phyloP scores from a whole-genome alignment of 2,329 filamentous ascomycete species.

The Botrytis aclada region DNA sequence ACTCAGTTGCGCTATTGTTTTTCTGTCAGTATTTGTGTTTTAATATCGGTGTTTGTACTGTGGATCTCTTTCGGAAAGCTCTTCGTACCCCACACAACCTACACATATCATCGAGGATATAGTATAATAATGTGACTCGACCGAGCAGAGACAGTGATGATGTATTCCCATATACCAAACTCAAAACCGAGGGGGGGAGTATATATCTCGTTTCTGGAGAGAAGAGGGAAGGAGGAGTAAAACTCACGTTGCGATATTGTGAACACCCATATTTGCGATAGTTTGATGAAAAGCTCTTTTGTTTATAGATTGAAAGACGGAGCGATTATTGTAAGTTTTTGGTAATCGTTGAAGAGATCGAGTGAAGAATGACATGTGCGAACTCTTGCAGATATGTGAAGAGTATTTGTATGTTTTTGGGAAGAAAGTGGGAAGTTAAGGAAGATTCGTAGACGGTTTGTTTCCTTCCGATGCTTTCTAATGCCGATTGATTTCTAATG shows the following conservation, averaged over 20 bases:
- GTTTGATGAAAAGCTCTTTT: conserved; percentile 40
- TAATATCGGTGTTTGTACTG: neutral
- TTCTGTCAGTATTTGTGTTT: conserved; percentile 25
- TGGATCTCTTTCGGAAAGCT: neutral
- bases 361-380: conserved; percentile 26
- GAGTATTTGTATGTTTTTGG: conserved; percentile 1
- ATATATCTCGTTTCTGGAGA: neutral
- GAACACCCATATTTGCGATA: conserved; percentile 45
- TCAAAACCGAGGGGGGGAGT: neutral
- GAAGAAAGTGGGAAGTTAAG: neutral
- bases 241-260: conserved; percentile 43
- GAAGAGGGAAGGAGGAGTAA: neutral
- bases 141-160: neutral
- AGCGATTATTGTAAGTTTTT: conserved; percentile 12
- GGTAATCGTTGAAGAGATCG: conserved; percentile 23
- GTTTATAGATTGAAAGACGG: conserved; percentile 4
- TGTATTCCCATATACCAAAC: neutral
- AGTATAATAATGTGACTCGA: neutral
- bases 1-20: conserved; percentile 54
- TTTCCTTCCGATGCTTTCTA: neutral
- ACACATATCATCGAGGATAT: neutral
- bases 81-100: neutral
- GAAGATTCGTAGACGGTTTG: neutral
- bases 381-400: neutral
- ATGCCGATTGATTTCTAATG: conserved; percentile 23